phyloP scores from a whole-genome alignment of 2,329 filamentous ascomycete species.

The Coleophoma cylindrospora region DNA sequence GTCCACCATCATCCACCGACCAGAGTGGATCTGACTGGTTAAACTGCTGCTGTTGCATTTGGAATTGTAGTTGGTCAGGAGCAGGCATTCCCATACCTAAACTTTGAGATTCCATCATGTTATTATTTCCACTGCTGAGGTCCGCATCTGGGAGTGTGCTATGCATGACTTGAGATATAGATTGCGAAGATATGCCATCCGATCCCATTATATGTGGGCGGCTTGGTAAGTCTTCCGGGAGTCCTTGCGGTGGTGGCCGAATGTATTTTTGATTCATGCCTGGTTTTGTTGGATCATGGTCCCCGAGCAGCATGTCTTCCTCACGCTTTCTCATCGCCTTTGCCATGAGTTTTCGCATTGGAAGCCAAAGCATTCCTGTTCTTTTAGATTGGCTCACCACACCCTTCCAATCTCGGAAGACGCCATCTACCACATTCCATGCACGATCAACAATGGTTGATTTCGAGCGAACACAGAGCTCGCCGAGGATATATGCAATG shows the following conservation, averaged over 20 bases:
- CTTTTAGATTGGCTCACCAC: constrained; percentile 27
- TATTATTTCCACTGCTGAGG: neutral
- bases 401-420: constrained; percentile 19
- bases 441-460: constrained; percentile 33
- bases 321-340: constrained; percentile 50
- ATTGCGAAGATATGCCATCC: constrained; percentile 1
- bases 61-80: constrained; percentile 16
- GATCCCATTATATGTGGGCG: constrained; percentile 6
- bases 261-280: constrained; percentile 3
- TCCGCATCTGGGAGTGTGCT: constrained; percentile 6
- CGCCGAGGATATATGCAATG: constrained; percentile 35
- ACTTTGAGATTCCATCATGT: constrained; percentile 13
- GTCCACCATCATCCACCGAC: constrained; percentile 20
- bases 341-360: constrained; percentile 53
- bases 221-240: neutral
- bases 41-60: constrained; percentile 13
- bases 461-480: constrained; percentile 29
- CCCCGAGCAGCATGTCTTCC: constrained; percentile 35
- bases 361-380: constrained; percentile 57
- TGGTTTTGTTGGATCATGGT: constrained; percentile 2
- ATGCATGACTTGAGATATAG: neutral
- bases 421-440: constrained; percentile 32
- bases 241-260: neutral
- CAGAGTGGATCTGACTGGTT: constrained; percentile 7
- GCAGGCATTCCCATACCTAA: constrained; percentile 17